Evolutionary conservation across 2,329 filamentous ascomycete genomes (phyloP).

Genomic region (Camillea tinctor): DNA sequence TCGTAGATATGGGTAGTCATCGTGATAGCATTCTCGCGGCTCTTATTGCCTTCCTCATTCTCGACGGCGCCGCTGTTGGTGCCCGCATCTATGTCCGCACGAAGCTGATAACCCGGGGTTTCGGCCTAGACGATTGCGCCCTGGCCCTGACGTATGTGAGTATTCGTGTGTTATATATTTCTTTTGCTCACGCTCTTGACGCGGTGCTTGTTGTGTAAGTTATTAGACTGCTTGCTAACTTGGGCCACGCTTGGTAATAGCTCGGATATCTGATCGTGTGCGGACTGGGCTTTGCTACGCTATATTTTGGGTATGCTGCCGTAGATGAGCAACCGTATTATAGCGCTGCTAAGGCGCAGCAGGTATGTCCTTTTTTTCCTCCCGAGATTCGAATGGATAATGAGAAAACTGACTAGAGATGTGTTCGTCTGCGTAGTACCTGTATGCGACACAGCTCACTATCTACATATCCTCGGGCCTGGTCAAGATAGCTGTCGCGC

Average conservation of each 20-base stretch:
- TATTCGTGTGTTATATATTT: too few species aligned
- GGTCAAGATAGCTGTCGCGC: slow-evolving; percentile 33
- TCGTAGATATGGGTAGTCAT: slow-evolving; percentile 3
- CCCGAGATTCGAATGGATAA: not conserved
- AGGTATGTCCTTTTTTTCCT: slow-evolving; percentile 10
- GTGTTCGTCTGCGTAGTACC: slow-evolving; percentile 20
- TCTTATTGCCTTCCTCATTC: slow-evolving; percentile 27
- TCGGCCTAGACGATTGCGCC: slow-evolving; percentile 32
- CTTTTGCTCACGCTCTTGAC: too few species aligned
- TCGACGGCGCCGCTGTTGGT: slow-evolving; percentile 25
- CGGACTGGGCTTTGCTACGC: slow-evolving; percentile 29
- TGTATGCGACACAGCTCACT: slow-evolving; percentile 30
- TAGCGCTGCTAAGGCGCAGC: slow-evolving; percentile 13
- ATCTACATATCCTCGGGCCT: slow-evolving; percentile 34
- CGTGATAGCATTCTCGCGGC: slow-evolving; percentile 26
- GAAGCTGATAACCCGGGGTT: slow-evolving; percentile 24
- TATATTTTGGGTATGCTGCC: slow-evolving; percentile 32
- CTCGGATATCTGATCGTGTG: slow-evolving; percentile 28
- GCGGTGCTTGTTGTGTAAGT: too few species aligned
- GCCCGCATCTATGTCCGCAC: slow-evolving; percentile 31
- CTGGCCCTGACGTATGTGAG: slow-evolving; percentile 30
- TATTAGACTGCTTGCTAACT: too few species aligned
- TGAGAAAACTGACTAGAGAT: slow-evolving; percentile 7
- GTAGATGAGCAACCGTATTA: slow-evolving; percentile 25
- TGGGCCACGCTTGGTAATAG: too few species aligned